phyloP scores from a whole-genome alignment of 2,329 filamentous ascomycete genomes.

The Ascochyta koolunga region DNA sequence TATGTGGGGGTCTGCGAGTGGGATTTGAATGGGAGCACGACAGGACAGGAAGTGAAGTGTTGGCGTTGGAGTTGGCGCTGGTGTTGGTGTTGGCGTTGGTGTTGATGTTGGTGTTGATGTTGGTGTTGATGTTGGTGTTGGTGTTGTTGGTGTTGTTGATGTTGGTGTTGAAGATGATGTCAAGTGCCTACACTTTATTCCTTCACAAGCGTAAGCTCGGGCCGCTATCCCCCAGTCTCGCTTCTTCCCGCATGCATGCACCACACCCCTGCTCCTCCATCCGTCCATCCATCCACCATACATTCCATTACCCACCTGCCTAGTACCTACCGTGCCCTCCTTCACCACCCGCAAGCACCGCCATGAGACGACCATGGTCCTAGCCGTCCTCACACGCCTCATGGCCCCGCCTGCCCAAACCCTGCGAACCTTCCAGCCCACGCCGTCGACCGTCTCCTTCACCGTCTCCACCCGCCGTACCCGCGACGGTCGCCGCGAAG shows the following conservation, averaged over 20 bases:
- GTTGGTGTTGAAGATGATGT: slow-evolving; percentile 12
- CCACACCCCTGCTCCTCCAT: slow-evolving; percentile 15
- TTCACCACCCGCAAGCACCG: background rate
- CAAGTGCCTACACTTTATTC: slow-evolving; percentile 1
- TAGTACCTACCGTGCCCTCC: background rate
- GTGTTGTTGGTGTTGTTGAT: slow-evolving; percentile 5
- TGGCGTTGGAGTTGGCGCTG: too few species aligned
- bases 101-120: background rate
- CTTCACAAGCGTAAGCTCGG: slow-evolving; percentile 15
- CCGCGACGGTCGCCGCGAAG: slow-evolving; percentile 54
- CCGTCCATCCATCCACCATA: slow-evolving; percentile 9
- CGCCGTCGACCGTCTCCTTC: slow-evolving; percentile 89
- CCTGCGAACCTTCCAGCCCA: slow-evolving; percentile 46
- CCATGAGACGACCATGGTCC: slow-evolving; percentile 22
- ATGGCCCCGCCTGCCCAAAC: slow-evolving; percentile 35
- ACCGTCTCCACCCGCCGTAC: slow-evolving; percentile 79
- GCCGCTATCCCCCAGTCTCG: slow-evolving; percentile 6
- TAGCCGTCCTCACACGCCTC: slow-evolving; percentile 29
- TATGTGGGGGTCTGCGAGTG: background rate
- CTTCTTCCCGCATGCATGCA: slow-evolving; percentile 25
- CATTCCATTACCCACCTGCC: too few species aligned
- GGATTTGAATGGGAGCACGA: too few species aligned
- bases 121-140: slow-evolving; percentile 9
- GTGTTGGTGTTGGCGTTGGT: too few species aligned
- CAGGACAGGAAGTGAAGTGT: background rate